Conservation (phyloP, 805 yeast species). For the Saccharomycopsis sp. region DNA sequence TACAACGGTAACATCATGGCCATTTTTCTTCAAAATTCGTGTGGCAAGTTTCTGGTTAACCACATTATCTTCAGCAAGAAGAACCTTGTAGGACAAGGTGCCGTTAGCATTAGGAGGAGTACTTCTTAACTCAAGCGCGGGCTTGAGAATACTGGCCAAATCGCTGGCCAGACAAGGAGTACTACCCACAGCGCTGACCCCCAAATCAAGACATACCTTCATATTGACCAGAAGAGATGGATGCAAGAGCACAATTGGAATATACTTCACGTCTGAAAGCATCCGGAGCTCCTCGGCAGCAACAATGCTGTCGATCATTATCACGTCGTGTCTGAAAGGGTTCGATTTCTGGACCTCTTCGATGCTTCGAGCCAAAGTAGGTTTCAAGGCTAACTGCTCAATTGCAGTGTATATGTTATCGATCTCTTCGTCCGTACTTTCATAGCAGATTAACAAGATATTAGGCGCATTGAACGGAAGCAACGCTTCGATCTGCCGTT, state of each 20-base stretch:
- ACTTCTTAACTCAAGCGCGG: slow-evolving; percentile 77
- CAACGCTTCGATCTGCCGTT: slow-evolving; percentile 59
- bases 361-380: slow-evolving; percentile 50
- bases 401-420: slow-evolving; percentile 42
- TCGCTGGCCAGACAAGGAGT: slow-evolving; percentile 81
- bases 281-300: slow-evolving; percentile 63
- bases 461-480: slow-evolving; percentile 67
- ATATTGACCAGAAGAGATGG: slow-evolving; percentile 72
- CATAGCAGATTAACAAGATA: slow-evolving; percentile 63
- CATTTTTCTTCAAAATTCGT: slow-evolving; percentile 76
- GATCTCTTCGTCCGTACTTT: slow-evolving; percentile 43
- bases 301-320: slow-evolving; percentile 73
- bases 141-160: slow-evolving; percentile 73
- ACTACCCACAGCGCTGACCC: slow-evolving; percentile 82
- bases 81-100: slow-evolving; percentile 62
- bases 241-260: slow-evolving; percentile 73
- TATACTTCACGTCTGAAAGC: slow-evolving; percentile 72
- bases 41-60: slow-evolving; percentile 87
- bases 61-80: slow-evolving; percentile 81
- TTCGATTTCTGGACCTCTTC: slow-evolving; percentile 47
- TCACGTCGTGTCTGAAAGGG: slow-evolving; percentile 66
- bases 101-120: slow-evolving; percentile 78
- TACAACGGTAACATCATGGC: slow-evolving; percentile 77
- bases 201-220: slow-evolving; percentile 76
- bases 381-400: slow-evolving; percentile 50